Evolutionary conservation across 495 filamentous ascomycete species (phyloP), one percentile per base, ranked within the genome.

Genomic region (Penicillium herquei): DNA sequence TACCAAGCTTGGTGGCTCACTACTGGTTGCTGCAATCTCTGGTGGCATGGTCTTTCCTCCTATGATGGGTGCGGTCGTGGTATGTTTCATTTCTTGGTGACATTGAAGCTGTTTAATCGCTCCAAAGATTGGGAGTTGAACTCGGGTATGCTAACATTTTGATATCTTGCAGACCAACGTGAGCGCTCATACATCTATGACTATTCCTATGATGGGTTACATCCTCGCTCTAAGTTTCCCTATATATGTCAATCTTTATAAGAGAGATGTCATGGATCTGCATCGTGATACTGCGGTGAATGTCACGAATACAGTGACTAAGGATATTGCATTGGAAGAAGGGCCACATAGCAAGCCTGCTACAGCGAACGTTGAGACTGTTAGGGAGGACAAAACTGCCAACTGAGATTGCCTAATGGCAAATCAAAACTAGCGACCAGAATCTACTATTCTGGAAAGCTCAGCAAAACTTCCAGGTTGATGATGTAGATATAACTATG

Each of bases 41-140:
- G 87, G 87, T 13, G 86, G 86, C 30, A 84, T 80, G 9, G 79
- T 86, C 12, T 84, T 88, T 64, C 87, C 86, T 0, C 85, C 86
- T 17, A 81, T 90, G 51, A 78, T 81, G 30, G 86, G 84, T 26
- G 58, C 55, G 13, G 56, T 63, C 14, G 54, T 61, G 44, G 49
- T 55, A 49, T 18, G 55, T 55, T 26, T 9, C n/a, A 50, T 47
- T n/a, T 33, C 39, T 39, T 16, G 13, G 7, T 12, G 11, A n/a
- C 18, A 18, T 50, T 26, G 21, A 4, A 26, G 21, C 21, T 4
- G 21, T 26, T 26, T 4, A 26, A 4, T 26, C 4, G 21, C 21
- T 26, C 21, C 4, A 26, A 26, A 26, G n/a, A 26, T 26, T 26
- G 13, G 12, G 35, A 7, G 32, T 11, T 11, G 26, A 30, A 30